Evolutionary conservation across 1,139 yeast species (phyloP).

Genomic region (Hansenula lynferdii): DNA sequence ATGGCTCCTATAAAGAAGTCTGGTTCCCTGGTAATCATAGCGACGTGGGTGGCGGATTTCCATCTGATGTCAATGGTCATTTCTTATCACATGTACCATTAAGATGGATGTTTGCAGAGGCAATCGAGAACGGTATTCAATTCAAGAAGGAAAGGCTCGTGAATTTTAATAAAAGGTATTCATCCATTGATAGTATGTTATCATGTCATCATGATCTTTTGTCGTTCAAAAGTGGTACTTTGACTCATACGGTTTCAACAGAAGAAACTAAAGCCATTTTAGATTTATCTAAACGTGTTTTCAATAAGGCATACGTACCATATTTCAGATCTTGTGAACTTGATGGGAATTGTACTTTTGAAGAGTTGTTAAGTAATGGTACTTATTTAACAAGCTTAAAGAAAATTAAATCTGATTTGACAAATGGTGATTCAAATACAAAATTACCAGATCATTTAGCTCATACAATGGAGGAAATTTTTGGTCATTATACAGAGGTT

Average conservation of each 20-base stretch:
- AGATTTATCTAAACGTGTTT: conserved; percentile 11
- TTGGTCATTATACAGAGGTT: conserved; percentile 7
- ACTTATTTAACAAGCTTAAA: conserved; percentile 12
- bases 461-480: conserved; percentile 6
- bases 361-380: conserved; percentile 13
- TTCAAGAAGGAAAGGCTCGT: conserved; percentile 37
- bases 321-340: conserved; percentile 17
- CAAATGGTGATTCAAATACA: not conserved
- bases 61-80: conserved; percentile 34
- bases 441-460: not conserved
- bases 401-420: conserved; percentile 10
- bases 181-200: conserved; percentile 35
- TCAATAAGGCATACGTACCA: conserved; percentile 8
- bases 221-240: conserved; percentile 14
- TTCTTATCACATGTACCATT: conserved; percentile 41
- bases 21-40: conserved; percentile 70
- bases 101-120: conserved; percentile 55
- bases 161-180: conserved; percentile 34
- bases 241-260: conserved; percentile 13
- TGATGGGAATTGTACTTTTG: conserved; percentile 5
- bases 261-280: conserved; percentile 10
- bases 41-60: conserved; percentile 65
- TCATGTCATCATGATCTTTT: conserved; percentile 47
- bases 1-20: conserved; percentile 21
- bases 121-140: conserved; percentile 41